These are phyloP conservation scores for Raphanus raphanistrum DNA, from an alignment of 345 rosid genomes.

Conservation along the genomic window DNA sequence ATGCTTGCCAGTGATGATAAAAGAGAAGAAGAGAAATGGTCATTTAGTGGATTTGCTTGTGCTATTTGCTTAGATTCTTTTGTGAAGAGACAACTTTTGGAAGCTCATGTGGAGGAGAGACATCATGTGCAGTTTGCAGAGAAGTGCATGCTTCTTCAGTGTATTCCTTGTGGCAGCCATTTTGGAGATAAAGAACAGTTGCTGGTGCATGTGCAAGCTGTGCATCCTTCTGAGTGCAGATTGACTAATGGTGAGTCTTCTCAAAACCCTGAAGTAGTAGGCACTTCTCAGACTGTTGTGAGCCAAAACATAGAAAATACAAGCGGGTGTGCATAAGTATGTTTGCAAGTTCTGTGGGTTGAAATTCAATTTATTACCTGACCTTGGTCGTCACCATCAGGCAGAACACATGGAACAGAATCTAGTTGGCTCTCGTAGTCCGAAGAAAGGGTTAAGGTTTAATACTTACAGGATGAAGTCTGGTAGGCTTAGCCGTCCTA, in stretches of 20 bases:
- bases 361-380: conserved; percentile 90
- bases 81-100: conserved; percentile 68
- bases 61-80: conserved; percentile 96
- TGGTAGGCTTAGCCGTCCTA: conserved; percentile 86
- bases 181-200: conserved; percentile 85
- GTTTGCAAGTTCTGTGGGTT: conserved; percentile 88
- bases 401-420: conserved; percentile 89
- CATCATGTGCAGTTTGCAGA: conserved; percentile 88
- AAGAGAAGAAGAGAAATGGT: conserved; percentile 58
- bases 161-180: conserved; percentile 89
- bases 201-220: conserved; percentile 73
- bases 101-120: conserved; percentile 88
- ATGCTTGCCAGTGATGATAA: conserved; percentile 35
- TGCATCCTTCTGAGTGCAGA: conserved; percentile 60
- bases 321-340: conserved; percentile 50
- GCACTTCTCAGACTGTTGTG: conserved; percentile 40
- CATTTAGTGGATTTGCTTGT: conserved; percentile 85
- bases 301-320: conserved; percentile 48
- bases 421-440: conserved; percentile 54
- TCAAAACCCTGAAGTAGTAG: conserved; percentile 43
- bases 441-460: conserved; percentile 68
- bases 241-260: conserved; percentile 8
- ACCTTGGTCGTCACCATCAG: conserved; percentile 99
- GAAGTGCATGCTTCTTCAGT: conserved; percentile 94
- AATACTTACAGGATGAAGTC: conserved; percentile 76